phyloP scores from a whole-genome alignment of 768 basidiomycete species.

The Albatrellus ellisii region DNA sequence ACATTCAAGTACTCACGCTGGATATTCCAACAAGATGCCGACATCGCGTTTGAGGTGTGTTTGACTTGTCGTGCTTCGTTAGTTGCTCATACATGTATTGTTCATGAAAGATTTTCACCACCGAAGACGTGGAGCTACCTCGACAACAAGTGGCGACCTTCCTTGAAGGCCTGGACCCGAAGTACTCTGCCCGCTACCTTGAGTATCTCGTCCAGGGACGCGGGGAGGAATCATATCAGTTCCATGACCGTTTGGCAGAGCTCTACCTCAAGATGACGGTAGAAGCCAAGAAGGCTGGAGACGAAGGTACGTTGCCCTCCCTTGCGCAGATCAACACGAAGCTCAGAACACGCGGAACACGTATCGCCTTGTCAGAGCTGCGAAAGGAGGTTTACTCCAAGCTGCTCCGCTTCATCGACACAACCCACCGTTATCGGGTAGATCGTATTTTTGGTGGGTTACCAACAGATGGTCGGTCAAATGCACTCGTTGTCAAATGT shows the following conservation, averaged over 20 bases:
- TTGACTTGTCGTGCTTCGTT: background rate
- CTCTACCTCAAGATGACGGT: conserved; percentile 67
- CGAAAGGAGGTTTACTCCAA: conserved; percentile 44
- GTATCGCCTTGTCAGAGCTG: conserved; percentile 25
- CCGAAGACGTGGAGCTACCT: conserved; percentile 89
- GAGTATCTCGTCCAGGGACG: conserved; percentile 75
- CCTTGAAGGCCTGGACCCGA: conserved; percentile 56
- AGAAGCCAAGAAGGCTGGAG: conserved; percentile 39
- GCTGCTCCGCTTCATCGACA: conserved; percentile 65
- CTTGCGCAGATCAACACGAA: background rate
- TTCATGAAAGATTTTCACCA: conserved; percentile 92
- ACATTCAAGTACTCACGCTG: conserved; percentile 76
- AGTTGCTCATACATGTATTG: background rate
- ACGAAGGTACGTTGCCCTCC: conserved; percentile 33
- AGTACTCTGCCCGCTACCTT: conserved; percentile 66
- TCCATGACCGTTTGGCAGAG: conserved; percentile 85
- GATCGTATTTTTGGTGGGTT: conserved; percentile 75
- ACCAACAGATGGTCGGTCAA: conserved; percentile 58
- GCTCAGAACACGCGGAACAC: conserved; percentile 1
- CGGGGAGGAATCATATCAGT: conserved; percentile 48
- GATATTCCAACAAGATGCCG: conserved; percentile 65
- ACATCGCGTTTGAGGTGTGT: conserved; percentile 65
- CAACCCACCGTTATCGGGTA: conserved; percentile 53
- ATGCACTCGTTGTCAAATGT: background rate
- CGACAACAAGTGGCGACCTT: conserved; percentile 62